Percentiles rank a stretch among this genome's conserved stretches.
Conservation (phyloP, 768 basidiomycete species). For the Amanita exitialis region DNA sequence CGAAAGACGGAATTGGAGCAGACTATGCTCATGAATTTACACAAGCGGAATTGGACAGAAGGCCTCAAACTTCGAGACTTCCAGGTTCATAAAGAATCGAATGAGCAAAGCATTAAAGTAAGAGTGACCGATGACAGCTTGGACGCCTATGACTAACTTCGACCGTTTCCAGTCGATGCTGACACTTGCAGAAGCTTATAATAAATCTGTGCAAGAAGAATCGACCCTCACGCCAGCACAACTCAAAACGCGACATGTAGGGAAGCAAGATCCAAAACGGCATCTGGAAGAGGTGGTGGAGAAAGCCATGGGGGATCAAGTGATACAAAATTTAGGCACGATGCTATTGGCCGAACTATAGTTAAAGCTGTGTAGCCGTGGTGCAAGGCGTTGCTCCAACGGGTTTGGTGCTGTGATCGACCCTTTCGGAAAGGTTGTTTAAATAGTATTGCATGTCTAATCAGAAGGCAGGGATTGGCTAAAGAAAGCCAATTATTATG, state of each 20-base stretch:
- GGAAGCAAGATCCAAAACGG: conserved; percentile 96
- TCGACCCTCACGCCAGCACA: conserved; percentile 90
- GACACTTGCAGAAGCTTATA: conserved; percentile 84
- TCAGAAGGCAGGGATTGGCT: no score
- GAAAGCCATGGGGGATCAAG: conserved; percentile 96
- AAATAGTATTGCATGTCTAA: no score
- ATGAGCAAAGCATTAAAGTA: conserved; percentile 94
- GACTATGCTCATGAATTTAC: conserved; percentile 97
- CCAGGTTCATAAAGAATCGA: conserved; percentile 74
- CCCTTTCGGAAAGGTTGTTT: no score
- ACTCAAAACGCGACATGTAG: conserved; percentile 94
- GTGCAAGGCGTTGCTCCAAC: conserved; percentile 7
- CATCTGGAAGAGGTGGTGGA: conserved; percentile 97
- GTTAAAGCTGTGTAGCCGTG: conserved; percentile 11
- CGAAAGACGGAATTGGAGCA: conserved; percentile 98
- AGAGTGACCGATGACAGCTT: conserved; percentile 12
- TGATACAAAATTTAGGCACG: conserved; percentile 90
- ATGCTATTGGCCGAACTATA: conserved; percentile 91
- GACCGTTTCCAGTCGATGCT: conserved; percentile 70
- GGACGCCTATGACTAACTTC: conserved; percentile 9
- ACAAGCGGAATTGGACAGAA: conserved; percentile 99
- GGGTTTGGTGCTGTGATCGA: no score
- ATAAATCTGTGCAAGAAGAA: conserved; percentile 97
- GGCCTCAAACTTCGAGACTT: conserved; percentile 90
- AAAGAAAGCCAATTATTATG: no score